These are phyloP conservation scores for Pleurotus eryngii DNA, from an alignment of 768 basidiomycete species.

Conservation along the genomic window DNA sequence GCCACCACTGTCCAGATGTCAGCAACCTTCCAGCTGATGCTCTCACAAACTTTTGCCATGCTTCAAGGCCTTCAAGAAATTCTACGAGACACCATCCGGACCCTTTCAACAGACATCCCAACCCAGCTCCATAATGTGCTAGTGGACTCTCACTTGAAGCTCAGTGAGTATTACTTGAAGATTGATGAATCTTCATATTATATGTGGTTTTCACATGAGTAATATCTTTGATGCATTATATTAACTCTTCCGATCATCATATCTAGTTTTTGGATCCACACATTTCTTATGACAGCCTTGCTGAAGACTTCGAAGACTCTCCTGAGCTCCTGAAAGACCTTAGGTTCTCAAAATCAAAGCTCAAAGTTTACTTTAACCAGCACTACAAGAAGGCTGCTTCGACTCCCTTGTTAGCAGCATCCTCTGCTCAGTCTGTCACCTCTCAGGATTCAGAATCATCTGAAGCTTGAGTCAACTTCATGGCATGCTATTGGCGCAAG, in stretches of 20 bases:
- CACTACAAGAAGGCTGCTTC: no score
- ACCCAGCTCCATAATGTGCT: no score
- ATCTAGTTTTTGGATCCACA: constrained; percentile 28
- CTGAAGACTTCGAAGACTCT: constrained; percentile 18
- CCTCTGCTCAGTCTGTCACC: no score
- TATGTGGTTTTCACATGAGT: constrained; percentile 11
- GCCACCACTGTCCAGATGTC: constrained; percentile 16
- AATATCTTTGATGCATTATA: not conserved
- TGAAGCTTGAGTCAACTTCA: no score
- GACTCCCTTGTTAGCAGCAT: no score
- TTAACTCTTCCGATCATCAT: not conserved
- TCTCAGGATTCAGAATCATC: no score
- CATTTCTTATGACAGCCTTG: constrained; percentile 21
- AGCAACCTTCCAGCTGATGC: not conserved
- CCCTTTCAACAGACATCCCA: not conserved
- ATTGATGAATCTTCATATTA: no score
- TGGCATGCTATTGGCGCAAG: no score
- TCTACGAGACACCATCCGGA: not conserved
- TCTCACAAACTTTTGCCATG: no score
- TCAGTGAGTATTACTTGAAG: constrained; percentile 18
- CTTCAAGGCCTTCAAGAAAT: not conserved
- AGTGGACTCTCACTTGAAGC: constrained; percentile 13
- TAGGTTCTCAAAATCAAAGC: constrained; percentile 1
- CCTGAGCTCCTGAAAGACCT: constrained; percentile 13
- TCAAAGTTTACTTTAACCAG: no score